Conservation (phyloP, 2,329 filamentous ascomycete species). For the Decorospora gaudefroyi region DNA sequence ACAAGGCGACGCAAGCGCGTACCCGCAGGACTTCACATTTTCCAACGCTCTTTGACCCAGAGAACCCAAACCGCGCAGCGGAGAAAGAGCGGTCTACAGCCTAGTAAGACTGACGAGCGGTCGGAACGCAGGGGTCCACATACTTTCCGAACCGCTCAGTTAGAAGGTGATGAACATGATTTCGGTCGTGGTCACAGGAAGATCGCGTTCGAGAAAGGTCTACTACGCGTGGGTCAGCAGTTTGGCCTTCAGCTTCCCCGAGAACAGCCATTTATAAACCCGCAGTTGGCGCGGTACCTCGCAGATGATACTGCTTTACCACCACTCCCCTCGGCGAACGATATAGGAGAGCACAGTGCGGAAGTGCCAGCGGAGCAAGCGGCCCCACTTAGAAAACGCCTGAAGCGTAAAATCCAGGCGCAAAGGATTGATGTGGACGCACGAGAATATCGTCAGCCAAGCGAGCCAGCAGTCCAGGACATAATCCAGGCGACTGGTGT, state of each 20-base stretch:
- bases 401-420: slow-evolving; percentile 48
- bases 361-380: background rate
- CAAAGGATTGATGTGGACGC: slow-evolving; percentile 54
- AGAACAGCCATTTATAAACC: slow-evolving; percentile 27
- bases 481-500: slow-evolving; percentile 9
- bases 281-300: slow-evolving; percentile 41
- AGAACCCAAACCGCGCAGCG: slow-evolving; percentile 5
- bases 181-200: slow-evolving; percentile 44
- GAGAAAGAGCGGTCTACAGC: background rate
- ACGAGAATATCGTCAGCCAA: slow-evolving; percentile 53
- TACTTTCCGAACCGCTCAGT: slow-evolving; percentile 46
- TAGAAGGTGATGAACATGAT: slow-evolving; percentile 51
- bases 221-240: slow-evolving; percentile 38
- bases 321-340: slow-evolving; percentile 22
- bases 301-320: slow-evolving; percentile 36
- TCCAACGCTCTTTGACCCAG: slow-evolving; percentile 11
- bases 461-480: slow-evolving; percentile 38
- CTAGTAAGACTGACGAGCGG: slow-evolving; percentile 1
- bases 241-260: slow-evolving; percentile 19
- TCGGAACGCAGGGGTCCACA: slow-evolving; percentile 7
- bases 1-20: slow-evolving; percentile 5
- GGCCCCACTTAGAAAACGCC: slow-evolving; percentile 26
- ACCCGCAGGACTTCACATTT: slow-evolving; percentile 15
- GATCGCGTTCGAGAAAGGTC: slow-evolving; percentile 45
- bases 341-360: slow-evolving; percentile 19